Percentiles rank a stretch among this genome's conserved stretches.
Evolutionary conservation across 495 filamentous ascomycete genomes (phyloP).

Genomic region (Talaromyces proteolyticus): DNA sequence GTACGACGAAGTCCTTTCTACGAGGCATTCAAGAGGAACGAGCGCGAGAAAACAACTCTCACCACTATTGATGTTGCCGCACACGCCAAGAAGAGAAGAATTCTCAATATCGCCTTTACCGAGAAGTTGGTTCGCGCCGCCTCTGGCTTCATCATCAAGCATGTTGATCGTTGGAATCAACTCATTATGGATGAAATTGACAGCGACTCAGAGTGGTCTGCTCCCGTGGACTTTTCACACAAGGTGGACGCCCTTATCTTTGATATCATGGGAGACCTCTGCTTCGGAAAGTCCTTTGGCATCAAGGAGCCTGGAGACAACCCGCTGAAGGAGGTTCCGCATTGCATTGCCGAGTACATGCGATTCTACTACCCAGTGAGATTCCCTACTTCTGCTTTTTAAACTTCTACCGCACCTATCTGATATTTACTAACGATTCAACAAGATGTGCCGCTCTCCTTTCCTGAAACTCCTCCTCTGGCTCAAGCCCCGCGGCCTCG

Average conservation of each 20-base stretch:
- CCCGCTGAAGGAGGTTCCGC: slow-evolving; percentile 13
- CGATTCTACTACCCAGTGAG: slow-evolving; percentile 17
- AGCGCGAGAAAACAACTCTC: slow-evolving; percentile 12
- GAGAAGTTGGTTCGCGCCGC: slow-evolving; percentile 18
- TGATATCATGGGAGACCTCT: slow-evolving; percentile 20
- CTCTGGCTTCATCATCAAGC: slow-evolving; percentile 11
- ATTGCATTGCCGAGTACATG: slow-evolving; percentile 13
- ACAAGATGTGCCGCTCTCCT: slow-evolving; percentile 7
- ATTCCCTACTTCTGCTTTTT: neutral
- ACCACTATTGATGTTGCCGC: slow-evolving; percentile 11
- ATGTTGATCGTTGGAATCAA: slow-evolving; percentile 25
- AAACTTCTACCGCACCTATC: neutral
- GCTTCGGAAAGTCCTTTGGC: slow-evolving; percentile 19
- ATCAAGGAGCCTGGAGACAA: slow-evolving; percentile 22
- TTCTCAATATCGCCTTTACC: slow-evolving; percentile 18
- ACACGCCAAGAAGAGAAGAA: slow-evolving; percentile 19
- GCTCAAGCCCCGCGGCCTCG: slow-evolving; percentile 12
- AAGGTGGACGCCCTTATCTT: slow-evolving; percentile 14
- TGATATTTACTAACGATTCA: neutral
- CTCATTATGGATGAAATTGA: slow-evolving; percentile 9
- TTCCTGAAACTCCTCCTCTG: slow-evolving; percentile 6
- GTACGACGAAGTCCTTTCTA: slow-evolving; percentile 13
- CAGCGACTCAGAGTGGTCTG: slow-evolving; percentile 16
- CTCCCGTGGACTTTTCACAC: slow-evolving; percentile 15
- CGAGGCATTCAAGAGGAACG: slow-evolving; percentile 6